Conservation (phyloP, 192 early-diverging fungal genomes). For the Coemansia sp. region DNA sequence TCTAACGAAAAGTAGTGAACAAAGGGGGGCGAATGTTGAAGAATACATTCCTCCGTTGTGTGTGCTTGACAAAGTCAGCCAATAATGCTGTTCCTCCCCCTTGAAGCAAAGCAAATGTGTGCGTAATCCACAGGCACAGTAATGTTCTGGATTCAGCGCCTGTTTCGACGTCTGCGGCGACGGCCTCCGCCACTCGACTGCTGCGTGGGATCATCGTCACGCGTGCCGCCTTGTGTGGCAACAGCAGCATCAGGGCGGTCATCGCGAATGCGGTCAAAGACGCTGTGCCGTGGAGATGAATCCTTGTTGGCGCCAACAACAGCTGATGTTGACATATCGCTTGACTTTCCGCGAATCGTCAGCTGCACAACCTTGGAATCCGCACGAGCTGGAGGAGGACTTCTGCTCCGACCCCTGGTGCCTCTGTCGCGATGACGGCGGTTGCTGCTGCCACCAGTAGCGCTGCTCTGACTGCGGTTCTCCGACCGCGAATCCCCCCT, state of each 20-base stretch:
- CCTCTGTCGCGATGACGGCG: neutral
- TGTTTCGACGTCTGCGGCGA: constrained; percentile 19
- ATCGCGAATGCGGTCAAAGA: constrained; percentile 37
- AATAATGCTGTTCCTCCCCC: too few species aligned
- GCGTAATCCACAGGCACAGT: neutral
- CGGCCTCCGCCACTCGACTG: constrained; percentile 6
- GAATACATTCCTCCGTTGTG: too few species aligned
- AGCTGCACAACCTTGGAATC: constrained; percentile 9
- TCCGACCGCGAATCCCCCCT: constrained; percentile 8
- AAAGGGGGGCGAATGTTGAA: too few species aligned
- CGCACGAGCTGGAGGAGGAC: constrained; percentile 17
- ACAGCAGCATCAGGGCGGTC: constrained; percentile 24
- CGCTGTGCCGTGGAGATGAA: constrained; percentile 18
- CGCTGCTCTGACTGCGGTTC: constrained; percentile 10
- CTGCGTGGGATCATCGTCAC: neutral
- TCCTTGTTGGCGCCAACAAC: too few species aligned
- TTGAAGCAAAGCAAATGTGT: neutral
- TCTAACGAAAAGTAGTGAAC: too few species aligned
- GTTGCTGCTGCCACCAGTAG: neutral
- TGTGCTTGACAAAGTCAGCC: too few species aligned
- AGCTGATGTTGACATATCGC: too few species aligned
- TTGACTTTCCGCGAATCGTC: constrained; percentile 36
- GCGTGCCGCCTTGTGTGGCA: constrained; percentile 4
- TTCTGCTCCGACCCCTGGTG: constrained; percentile 24
- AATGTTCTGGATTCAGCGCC: constrained; percentile 14